phyloP scores from a whole-genome alignment of 495 filamentous ascomycete genomes.

The Tuber aestivum region DNA sequence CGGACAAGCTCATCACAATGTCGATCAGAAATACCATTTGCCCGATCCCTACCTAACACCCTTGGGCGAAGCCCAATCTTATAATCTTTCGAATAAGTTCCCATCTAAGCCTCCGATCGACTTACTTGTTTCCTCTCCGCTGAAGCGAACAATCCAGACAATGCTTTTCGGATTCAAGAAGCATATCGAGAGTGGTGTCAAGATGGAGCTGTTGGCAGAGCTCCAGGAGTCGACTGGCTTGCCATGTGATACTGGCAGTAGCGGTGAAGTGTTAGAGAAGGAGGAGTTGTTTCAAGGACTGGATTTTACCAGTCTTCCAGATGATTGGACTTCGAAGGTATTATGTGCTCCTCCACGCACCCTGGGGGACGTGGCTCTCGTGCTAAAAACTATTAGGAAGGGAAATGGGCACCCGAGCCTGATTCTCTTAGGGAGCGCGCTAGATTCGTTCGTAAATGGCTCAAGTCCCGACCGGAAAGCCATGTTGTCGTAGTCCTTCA shows the following conservation, averaged over 20 bases:
- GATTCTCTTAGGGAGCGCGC: constrained; percentile 59
- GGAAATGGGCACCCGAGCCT: constrained; percentile 56
- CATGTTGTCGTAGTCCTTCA: constrained; percentile 71
- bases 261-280: constrained; percentile 48
- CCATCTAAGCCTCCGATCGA: constrained; percentile 59
- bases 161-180: constrained; percentile 61
- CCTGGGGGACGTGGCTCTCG: not conserved
- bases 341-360: constrained; percentile 45
- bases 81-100: constrained; percentile 55
- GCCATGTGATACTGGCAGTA: constrained; percentile 73
- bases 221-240: constrained; percentile 71
- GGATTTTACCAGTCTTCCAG: constrained; percentile 43
- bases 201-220: constrained; percentile 67
- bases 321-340: constrained; percentile 57
- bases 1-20: constrained; percentile 76
- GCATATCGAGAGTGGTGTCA: constrained; percentile 46
- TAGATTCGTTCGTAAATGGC: constrained; percentile 58
- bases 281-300: constrained; percentile 58
- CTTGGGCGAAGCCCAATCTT: constrained; percentile 71
- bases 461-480: constrained; percentile 52
- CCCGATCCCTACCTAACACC: constrained; percentile 73
- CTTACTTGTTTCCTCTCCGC: constrained; percentile 72
- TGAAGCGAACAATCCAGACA: constrained; percentile 79
- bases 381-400: constrained; percentile 54
- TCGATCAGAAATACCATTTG: constrained; percentile 65